Evolutionary conservation across 2,329 filamentous ascomycete species (phyloP), one percentile per base, ranked within the genome.

Genomic region (Tolypocladium nubicola): DNA sequence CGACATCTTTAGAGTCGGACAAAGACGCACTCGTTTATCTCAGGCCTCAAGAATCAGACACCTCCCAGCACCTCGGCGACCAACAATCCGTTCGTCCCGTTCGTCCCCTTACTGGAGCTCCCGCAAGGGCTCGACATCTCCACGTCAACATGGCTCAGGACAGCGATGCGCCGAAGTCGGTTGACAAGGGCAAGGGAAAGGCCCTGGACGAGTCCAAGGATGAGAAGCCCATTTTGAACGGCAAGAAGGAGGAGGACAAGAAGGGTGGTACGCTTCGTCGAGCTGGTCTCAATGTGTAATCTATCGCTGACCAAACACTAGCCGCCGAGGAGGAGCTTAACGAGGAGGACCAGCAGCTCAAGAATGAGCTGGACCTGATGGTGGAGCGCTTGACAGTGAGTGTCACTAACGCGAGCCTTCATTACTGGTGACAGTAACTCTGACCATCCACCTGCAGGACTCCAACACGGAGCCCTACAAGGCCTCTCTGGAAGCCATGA

Each of bases 291-390:
- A 52, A 26, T 50, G 60, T 56, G 58, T 55, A 58, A 57, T 49
- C 54, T 57, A 57, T 62, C n/a, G 58, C 64, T 67, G 62, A 67
- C 57, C 14, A 45, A 58, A 61, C 54, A 38, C 37, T 53, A 73
- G 71, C 67, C 39, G 75, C 72, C 68, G 71, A 80, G 77, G 93
- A 97, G 76, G 94, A 99, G 76, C 86, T 99, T 65, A 99, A 83
- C 69, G 94, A 99, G 69, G 94, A 99, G 74, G 94, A 99, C 64
- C 92, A 97, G 76, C 92, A 97, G 79, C 85, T 99, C 69, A 99
- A 99, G 80, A 92, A 83, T 69, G 94, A 99, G 76, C 86, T 99
- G 61, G 94, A 99, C 64, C 95, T 97, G 92, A 84, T 99, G 55
- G 93, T 97, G 10, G 94, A 99, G 77, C 85, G 94, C 69, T 80